Evolutionary conservation across 1,284 basidiomycete species (phyloP).

Genomic region (Leccinum pseudoinsigne): DNA sequence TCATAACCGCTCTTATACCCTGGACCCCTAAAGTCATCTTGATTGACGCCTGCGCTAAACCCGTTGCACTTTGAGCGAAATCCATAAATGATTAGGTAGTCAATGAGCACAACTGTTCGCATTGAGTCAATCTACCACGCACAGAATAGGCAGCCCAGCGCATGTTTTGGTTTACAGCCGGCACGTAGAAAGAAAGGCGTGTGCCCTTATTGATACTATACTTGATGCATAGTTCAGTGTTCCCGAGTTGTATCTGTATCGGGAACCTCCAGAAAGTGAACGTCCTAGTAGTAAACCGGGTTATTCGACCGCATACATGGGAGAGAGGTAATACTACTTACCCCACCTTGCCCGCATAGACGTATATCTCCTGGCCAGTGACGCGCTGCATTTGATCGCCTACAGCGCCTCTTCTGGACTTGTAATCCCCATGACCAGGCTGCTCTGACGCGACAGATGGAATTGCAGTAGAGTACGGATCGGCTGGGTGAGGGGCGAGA

Average conservation of each 20-base stretch:
- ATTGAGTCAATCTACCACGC: constrained; percentile 40
- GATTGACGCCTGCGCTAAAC: constrained; percentile 78
- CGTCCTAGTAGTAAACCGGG: constrained; percentile 45
- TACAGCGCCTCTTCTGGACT: constrained; percentile 18
- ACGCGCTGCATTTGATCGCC: constrained; percentile 42
- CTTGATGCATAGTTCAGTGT: constrained; percentile 73
- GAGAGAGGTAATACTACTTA: constrained; percentile 37
- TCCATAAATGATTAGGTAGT: neutral
- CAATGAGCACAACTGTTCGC: constrained; percentile 3
- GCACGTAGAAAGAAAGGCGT: constrained; percentile 81
- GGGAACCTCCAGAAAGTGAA: constrained; percentile 96
- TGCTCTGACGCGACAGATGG: constrained; percentile 22
- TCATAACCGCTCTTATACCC: constrained; percentile 81
- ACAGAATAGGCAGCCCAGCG: constrained; percentile 89
- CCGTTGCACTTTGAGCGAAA: constrained; percentile 69
- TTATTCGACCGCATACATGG: neutral
- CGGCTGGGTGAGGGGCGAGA: constrained; percentile 69
- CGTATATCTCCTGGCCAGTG: constrained; percentile 76
- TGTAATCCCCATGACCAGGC: constrained; percentile 16
- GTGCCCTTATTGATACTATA: constrained; percentile 84
- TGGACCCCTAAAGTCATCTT: constrained; percentile 75
- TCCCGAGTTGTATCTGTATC: constrained; percentile 77
- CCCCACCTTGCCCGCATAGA: constrained; percentile 72
- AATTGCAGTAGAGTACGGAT: constrained; percentile 51
- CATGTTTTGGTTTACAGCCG: constrained; percentile 84